Evolutionary conservation across 2,329 filamentous ascomycete genomes (phyloP).

Genomic region (Penicillium sp.): DNA sequence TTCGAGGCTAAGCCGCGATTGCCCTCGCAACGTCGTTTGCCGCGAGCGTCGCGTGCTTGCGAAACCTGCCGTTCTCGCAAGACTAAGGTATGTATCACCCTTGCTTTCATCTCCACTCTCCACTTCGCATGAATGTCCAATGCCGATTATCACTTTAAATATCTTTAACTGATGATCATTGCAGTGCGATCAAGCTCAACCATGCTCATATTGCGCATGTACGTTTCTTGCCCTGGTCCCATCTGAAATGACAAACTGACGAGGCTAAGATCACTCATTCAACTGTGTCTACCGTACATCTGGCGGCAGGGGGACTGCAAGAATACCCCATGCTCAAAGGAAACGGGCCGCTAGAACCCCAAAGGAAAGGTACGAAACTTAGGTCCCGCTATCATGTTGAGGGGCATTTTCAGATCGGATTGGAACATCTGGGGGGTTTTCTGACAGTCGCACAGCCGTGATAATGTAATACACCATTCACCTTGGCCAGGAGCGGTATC

Average conservation of each 20-base stretch:
- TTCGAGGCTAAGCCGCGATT: constrained; percentile 1
- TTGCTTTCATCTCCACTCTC: not conserved
- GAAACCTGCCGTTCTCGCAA: constrained; percentile 27
- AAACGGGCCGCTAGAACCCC: not conserved
- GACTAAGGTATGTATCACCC: constrained; percentile 17
- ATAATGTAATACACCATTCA: not conserved
- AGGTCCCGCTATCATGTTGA: not conserved
- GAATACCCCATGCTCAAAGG: constrained; percentile 1
- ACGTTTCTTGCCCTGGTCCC: not conserved
- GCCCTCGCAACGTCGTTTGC: constrained; percentile 8
- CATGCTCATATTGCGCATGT: constrained; percentile 1
- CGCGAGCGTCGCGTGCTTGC: constrained; percentile 24
- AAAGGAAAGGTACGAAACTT: not conserved
- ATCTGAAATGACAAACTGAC: not conserved
- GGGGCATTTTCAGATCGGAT: not conserved
- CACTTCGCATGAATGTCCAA: not conserved
- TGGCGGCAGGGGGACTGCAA: constrained; percentile 1
- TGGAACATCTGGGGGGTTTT: not conserved
- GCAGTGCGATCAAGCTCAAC: constrained; percentile 1
- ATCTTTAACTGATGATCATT: not conserved
- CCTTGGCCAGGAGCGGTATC: not conserved
- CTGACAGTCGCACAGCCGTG: not conserved
- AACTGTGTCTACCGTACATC: not conserved
- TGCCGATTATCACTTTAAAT: no score
- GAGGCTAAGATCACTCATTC: not conserved